Percentiles rank a stretch among this genome's conserved stretches.
phyloP scores from a whole-genome alignment of 2,329 filamentous ascomycete species.

The Alternaria sp. region DNA sequence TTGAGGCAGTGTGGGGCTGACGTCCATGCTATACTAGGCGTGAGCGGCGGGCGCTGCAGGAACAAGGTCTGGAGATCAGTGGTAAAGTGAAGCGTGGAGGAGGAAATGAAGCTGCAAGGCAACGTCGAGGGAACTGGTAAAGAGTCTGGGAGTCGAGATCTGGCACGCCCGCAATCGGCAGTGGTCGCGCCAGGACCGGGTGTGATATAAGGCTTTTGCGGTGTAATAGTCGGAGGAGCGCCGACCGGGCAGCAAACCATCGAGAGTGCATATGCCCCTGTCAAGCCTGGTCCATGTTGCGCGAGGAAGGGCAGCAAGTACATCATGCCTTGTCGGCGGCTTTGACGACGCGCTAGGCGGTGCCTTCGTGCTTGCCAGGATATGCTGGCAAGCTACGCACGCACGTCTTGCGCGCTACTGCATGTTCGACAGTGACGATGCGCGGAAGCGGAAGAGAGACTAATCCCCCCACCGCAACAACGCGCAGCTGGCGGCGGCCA shows the following conservation, averaged over 20 bases:
- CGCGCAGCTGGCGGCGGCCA: slow-evolving; percentile 24
- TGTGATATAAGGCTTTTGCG: slow-evolving; percentile 46
- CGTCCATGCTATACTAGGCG: slow-evolving; percentile 25
- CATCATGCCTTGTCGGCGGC: slow-evolving; percentile 37
- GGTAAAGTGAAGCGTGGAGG: slow-evolving; percentile 9
- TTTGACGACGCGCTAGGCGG: slow-evolving; percentile 32
- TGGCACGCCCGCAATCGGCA: slow-evolving; percentile 30
- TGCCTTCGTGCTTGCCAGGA: slow-evolving; percentile 15
- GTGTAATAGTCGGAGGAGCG: slow-evolving; percentile 42
- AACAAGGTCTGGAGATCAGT: slow-evolving; percentile 14
- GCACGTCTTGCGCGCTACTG: slow-evolving; percentile 38
- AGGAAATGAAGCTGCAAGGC: slow-evolving; percentile 25
- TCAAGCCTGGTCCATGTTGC: slow-evolving; percentile 34
- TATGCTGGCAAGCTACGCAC: slow-evolving; percentile 26
- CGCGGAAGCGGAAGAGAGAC: slow-evolving; percentile 40
- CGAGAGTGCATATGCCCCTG: slow-evolving; percentile 30
- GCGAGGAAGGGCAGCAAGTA: slow-evolving; percentile 36
- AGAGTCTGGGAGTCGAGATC: slow-evolving; percentile 24
- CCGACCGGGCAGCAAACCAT: slow-evolving; percentile 42
- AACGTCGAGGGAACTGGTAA: slow-evolving; percentile 9
- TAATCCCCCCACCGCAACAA: slow-evolving; percentile 25
- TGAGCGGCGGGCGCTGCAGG: slow-evolving; percentile 20
- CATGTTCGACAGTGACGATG: slow-evolving; percentile 34
- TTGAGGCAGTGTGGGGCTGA: slow-evolving; percentile 28
- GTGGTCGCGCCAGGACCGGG: slow-evolving; percentile 35